phyloP scores from a whole-genome alignment of 2,329 filamentous ascomycete genomes.

The Calycina marina region DNA sequence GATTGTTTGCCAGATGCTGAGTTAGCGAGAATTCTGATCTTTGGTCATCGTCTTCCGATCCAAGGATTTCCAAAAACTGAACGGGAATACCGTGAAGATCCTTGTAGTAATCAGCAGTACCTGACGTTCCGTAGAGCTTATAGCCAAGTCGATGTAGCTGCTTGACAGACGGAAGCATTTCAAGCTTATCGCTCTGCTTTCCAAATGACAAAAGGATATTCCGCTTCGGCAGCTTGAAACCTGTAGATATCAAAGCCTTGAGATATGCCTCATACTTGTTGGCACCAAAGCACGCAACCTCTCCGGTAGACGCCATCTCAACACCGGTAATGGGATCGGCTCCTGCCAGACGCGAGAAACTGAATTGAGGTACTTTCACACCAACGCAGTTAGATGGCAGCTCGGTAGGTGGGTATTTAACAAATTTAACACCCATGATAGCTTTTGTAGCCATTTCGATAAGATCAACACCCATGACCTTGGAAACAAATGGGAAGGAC shows the following conservation, averaged over 20 bases:
- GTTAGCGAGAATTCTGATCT: slow-evolving; percentile 95
- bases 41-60: slow-evolving; percentile 64
- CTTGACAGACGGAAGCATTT: slow-evolving; percentile 85
- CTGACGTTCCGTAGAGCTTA: slow-evolving; percentile 90
- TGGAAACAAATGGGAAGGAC: slow-evolving; percentile 96
- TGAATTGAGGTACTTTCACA: slow-evolving; percentile 98
- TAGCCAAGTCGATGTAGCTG: slow-evolving; percentile 85
- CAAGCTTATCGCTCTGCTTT: slow-evolving; percentile 94
- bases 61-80: slow-evolving; percentile 83
- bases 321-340: slow-evolving; percentile 94
- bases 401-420: slow-evolving; percentile 64
- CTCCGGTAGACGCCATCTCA: slow-evolving; percentile 97
- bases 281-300: slow-evolving; percentile 89
- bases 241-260: slow-evolving; percentile 88
- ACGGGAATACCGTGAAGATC: slow-evolving; percentile 73
- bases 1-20: slow-evolving; percentile 91
- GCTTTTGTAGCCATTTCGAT: slow-evolving; percentile 98
- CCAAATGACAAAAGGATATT: slow-evolving; percentile 94
- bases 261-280: slow-evolving; percentile 98
- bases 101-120: slow-evolving; percentile 91
- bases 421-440: slow-evolving; percentile 73
- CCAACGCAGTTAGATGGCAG: slow-evolving; percentile 75
- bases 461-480: slow-evolving; percentile 94
- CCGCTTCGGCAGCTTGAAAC: slow-evolving; percentile 90
- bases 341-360: slow-evolving; percentile 90